Evolutionary conservation across 208 protist genomes (phyloP), one percentile per base, ranked within the genome.

Genomic region (Trypanosoma platydactyli): DNA sequence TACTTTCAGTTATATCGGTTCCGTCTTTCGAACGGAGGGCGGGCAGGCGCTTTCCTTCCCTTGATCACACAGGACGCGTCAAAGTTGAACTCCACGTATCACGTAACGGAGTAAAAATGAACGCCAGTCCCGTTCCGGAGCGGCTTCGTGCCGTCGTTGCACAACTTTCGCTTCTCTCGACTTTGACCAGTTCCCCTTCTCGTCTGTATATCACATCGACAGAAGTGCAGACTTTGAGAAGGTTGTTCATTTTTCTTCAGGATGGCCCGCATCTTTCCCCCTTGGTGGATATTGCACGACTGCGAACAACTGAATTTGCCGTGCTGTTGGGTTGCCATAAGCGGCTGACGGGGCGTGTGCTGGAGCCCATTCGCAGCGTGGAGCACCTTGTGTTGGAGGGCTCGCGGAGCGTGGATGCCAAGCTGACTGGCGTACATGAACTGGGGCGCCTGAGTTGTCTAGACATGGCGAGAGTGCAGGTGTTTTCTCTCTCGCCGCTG

Each of bases 401-500:
- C 1, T 51, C 56, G 5, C 59, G 49, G 22, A 50, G 30, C 16
- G 69, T 58, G 54, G 68, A 76, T 29, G 48, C 54, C 9, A 55
- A 53, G n/a, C 61, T 86, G 29, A 60, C 40, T 45, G 77, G 66
- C 11, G 49, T 81, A 18, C 45, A 68, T 68, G 56, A 72, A 54
- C 51, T 85, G 5, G 53, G 60, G 16, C 42, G 30, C 2, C 67
- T 88, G 18, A 68, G 52, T 22, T 20, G 38, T 16, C 60, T 91
- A 40, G 64, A 61, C 20, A 68, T 70, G 1, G 52, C 45, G n/a
- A 25, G 2, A 24, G 56, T 68, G 41, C 22, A 44, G 25, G 27
- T 86, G 6, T 75, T 65, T 51, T 79, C 71, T 29, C 61, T 86
- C 42, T 58, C 45, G 44, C 63, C 73, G 18, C 54, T 88, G 3